Percentiles rank a stretch among this genome's conserved stretches.
These are phyloP conservation scores for Elymus sibiricus DNA, from an alignment of 176 grass and related monocot species.

Conservation along the genomic window DNA sequence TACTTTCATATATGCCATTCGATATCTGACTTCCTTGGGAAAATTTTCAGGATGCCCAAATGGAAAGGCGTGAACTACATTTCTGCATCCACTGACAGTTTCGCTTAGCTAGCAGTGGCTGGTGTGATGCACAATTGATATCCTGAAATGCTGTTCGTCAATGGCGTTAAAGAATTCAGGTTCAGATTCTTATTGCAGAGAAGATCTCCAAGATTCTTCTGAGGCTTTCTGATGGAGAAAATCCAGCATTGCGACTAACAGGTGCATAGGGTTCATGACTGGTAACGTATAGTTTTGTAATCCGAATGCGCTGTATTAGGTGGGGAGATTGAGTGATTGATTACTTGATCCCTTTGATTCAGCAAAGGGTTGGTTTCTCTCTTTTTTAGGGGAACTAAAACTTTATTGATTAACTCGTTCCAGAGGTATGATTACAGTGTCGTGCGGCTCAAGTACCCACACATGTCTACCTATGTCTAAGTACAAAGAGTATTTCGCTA, in stretches of 20 bases:
- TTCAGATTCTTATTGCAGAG: not conserved
- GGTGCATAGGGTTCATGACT: not conserved
- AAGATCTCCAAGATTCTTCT: not conserved
- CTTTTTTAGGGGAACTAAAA: too few relatives aligned
- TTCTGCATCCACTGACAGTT: slow-evolving; percentile 5
- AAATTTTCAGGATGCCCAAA: slow-evolving; percentile 22
- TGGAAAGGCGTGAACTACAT: slow-evolving; percentile 3
- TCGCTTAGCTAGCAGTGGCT: not conserved
- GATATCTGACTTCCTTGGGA: not conserved
- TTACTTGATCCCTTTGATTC: too few relatives aligned
- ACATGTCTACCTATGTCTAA: too few relatives aligned
- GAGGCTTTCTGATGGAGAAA: not conserved
- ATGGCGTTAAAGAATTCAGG: not conserved
- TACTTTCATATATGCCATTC: not conserved
- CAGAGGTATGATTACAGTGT: too few relatives aligned
- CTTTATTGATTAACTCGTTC: too few relatives aligned
- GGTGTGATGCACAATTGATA: not conserved
- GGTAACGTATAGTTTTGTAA: not conserved
- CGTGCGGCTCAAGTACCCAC: too few relatives aligned
- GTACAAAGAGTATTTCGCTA: too few relatives aligned
- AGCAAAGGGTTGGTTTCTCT: too few relatives aligned
- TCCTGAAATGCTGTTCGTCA: not conserved
- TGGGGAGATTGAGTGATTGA: too few relatives aligned
- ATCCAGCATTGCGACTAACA: not conserved
- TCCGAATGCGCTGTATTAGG: not conserved